These are phyloP conservation scores for Fomitopsis serialis DNA, from an alignment of 768 basidiomycete species.

Conservation along the genomic window DNA sequence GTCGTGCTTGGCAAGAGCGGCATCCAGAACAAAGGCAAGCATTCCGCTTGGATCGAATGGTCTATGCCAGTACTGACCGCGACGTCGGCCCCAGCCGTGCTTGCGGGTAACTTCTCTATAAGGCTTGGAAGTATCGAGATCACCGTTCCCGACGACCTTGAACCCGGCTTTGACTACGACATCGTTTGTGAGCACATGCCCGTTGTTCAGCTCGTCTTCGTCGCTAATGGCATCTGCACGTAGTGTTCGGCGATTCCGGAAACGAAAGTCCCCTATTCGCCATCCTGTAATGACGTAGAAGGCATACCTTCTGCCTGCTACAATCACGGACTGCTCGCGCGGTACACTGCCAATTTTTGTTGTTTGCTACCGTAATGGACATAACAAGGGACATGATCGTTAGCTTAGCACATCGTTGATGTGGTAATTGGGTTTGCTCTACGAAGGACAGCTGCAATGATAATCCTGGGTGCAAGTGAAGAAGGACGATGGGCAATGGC, in stretches of 20 bases:
- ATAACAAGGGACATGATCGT: too few relatives aligned
- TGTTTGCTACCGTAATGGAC: too few relatives aligned
- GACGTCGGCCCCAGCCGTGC: not conserved
- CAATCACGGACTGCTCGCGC: too few relatives aligned
- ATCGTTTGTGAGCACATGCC: conserved; percentile 37
- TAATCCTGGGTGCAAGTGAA: too few relatives aligned
- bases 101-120: conserved; percentile 33
- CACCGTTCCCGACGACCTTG: conserved; percentile 30
- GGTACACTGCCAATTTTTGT: too few relatives aligned
- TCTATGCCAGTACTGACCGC: not conserved
- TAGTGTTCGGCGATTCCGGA: conserved; percentile 48
- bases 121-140: conserved; percentile 29
- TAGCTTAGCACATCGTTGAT: too few relatives aligned
- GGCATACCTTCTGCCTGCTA: too few relatives aligned
- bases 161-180: conserved; percentile 27
- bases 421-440: too few relatives aligned
- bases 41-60: not conserved
- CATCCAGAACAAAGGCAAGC: conserved; percentile 26
- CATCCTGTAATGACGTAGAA: conserved; percentile 14
- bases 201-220: too few relatives aligned
- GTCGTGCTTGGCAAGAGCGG: conserved; percentile 25
- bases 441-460: too few relatives aligned
- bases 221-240: not conserved
- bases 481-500: too few relatives aligned
- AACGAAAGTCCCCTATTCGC: conserved; percentile 36